Evolutionary conservation across 352 stramenopile species (phyloP).

Genomic region (Pythium rishiriense): DNA sequence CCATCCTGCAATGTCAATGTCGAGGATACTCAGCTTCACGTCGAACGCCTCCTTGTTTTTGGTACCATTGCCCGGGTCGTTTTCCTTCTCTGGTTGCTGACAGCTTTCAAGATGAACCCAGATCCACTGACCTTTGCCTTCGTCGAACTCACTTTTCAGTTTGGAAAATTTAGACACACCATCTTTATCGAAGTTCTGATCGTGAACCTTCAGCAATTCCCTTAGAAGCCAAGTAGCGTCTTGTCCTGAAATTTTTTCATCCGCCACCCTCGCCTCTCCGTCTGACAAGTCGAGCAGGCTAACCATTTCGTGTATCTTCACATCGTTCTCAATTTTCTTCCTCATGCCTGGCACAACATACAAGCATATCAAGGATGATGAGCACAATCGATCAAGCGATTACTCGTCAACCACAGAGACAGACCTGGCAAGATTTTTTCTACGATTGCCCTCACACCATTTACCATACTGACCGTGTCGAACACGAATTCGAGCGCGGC

Average conservation of each 20-base stretch:
- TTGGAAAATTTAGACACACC: too few relatives aligned
- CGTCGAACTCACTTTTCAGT: too few relatives aligned
- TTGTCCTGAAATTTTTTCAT: conserved; percentile 8
- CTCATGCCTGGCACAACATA: conserved; percentile 7
- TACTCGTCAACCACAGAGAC: conserved; percentile 7
- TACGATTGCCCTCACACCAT: too few relatives aligned
- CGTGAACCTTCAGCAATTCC: conserved; percentile 12
- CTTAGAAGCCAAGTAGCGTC: conserved; percentile 14
- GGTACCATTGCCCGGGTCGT: conserved; percentile 6
- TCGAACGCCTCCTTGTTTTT: conserved; percentile 12
- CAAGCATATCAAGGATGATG: conserved; percentile 1
- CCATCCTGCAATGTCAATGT: too few relatives aligned
- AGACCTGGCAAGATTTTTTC: conserved; percentile 8
- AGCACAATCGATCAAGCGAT: conserved; percentile 13
- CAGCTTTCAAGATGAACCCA: conserved; percentile 8
- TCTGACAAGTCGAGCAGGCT: conserved; percentile 10
- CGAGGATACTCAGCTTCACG: conserved; percentile 10
- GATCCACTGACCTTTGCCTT: conserved; percentile 10
- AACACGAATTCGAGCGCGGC: too few relatives aligned
- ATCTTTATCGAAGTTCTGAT: conserved; percentile 3
- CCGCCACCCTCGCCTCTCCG: conserved; percentile 3
- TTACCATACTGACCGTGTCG: too few relatives aligned
- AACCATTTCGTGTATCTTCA: conserved; percentile 13
- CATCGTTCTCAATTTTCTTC: conserved; percentile 7
- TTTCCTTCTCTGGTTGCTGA: conserved; percentile 12